Evolutionary conservation across 371 early-diverging fungal species (phyloP), one percentile per base, ranked within the genome.

Genomic region (Circinella umbellata): DNA sequence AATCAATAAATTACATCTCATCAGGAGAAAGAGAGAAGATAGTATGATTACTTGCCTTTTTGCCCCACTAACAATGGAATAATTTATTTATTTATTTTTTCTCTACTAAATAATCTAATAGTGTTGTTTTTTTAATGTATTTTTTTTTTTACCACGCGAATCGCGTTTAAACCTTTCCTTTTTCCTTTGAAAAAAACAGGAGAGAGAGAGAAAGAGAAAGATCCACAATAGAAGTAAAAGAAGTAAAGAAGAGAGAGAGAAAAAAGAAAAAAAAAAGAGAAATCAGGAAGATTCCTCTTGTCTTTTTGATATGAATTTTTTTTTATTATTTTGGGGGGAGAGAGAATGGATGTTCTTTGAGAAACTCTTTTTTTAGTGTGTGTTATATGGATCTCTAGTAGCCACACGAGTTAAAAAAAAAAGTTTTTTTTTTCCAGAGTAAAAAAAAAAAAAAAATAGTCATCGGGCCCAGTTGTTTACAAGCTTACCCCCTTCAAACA

Each of bases 381-480:
- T 1, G 27, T 27, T 27, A 27, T 27, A 27, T 27, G 2, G 27
- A 27, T 27, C 27, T 27, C 0, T 27, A 36, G 42, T 42, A 42
- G 42, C 42, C 42, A 42, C 42, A 42, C 42, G 42, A 42, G 11
- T 6, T 42, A 42, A 42, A 42, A 42, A 42, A 42, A 42, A 42
- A 42, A 42, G 42, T 42, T 9, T 6, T 42, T 53, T 69, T 61
- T 69, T 54, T 34, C 18, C 54, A 9, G 14, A 15, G 11, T 17
- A 49, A 36, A 42, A 62, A 17, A 35, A 51, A 37, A 49, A 36
- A 42, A 62, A 17, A 35, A 51, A 48, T 15, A 63, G 75, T 74
- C 75, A 74, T 74, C 75, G 75, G 75, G 75, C 62, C 35, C 39
- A 17, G 51, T 66, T 71, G 71, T 71, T 71, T 71, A 62, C 61